Evolutionary conservation across 2,329 filamentous ascomycete genomes (phyloP).

Genomic region (Basipetospora chlamydospora): DNA sequence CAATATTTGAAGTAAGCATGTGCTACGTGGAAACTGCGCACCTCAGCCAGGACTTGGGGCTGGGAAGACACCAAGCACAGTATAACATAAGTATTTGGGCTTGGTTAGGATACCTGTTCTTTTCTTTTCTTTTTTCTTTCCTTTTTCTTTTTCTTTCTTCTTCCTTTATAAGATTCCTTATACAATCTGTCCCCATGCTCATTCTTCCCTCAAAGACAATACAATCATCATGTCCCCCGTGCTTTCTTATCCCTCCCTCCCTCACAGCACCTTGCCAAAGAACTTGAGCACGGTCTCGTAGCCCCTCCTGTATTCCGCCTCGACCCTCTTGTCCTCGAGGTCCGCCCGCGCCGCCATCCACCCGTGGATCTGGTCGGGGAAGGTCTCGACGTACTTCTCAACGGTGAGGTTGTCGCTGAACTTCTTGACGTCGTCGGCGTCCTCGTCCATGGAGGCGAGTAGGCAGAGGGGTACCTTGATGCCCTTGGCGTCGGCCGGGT

Average conservation of each 20-base stretch:
- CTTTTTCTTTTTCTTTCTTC: neutral
- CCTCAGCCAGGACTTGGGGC: too few relatives aligned
- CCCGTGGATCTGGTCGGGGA: conserved; percentile 52
- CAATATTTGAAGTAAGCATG: too few relatives aligned
- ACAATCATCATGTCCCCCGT: neutral
- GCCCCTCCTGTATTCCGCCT: conserved; percentile 46
- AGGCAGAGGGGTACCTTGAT: conserved; percentile 48
- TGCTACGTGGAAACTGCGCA: too few relatives aligned
- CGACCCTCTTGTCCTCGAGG: conserved; percentile 39
- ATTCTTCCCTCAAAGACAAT: too few relatives aligned
- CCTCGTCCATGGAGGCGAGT: conserved; percentile 53
- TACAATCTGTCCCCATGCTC: too few relatives aligned
- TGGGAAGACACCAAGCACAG: too few relatives aligned
- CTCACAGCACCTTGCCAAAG: conserved; percentile 27
- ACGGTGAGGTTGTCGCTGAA: conserved; percentile 38
- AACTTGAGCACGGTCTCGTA: conserved; percentile 46
- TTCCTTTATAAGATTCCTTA: neutral
- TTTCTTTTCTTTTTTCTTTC: neutral
- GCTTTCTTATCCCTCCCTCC: neutral
- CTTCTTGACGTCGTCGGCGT: conserved; percentile 36
- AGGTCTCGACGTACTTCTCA: conserved; percentile 50
- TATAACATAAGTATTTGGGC: too few relatives aligned
- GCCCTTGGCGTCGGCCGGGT: conserved; percentile 41
- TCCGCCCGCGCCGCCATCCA: conserved; percentile 59
- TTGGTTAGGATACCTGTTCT: too few relatives aligned